Percentiles rank a stretch among this genome's conserved stretches.
phyloP scores from a whole-genome alignment of 345 rosid genomes.

The Trapa bicornis region DNA sequence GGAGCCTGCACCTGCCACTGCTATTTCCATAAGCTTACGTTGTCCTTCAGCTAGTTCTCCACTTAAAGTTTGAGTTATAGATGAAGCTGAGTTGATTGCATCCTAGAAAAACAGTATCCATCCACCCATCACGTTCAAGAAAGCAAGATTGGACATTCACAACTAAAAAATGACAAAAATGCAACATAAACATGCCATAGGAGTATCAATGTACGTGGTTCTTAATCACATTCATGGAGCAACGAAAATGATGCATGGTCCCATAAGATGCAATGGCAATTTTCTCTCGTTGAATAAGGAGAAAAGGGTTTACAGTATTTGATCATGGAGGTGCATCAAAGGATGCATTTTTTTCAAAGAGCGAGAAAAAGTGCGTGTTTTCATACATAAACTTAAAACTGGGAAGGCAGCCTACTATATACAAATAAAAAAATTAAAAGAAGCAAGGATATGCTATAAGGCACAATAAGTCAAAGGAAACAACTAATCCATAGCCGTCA shows the following conservation, averaged over 20 bases:
- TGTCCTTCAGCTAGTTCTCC: constrained; percentile 62
- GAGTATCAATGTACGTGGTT: neutral
- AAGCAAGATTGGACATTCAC: neutral
- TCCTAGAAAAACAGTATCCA: constrained; percentile 30
- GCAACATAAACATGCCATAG: neutral
- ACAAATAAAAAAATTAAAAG: too few relatives aligned
- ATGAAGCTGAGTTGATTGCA: constrained; percentile 46
- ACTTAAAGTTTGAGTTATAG: constrained; percentile 41
- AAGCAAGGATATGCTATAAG: neutral
- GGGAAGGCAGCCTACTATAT: too few relatives aligned
- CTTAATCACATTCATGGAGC: neutral
- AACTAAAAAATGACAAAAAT: neutral
- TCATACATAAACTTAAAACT: too few relatives aligned
- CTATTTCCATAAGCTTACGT: constrained; percentile 50
- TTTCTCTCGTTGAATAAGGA: neutral
- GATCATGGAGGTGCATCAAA: too few relatives aligned
- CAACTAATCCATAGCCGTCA: neutral
- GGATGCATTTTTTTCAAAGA: too few relatives aligned
- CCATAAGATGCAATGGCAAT: neutral
- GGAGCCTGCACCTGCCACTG: constrained; percentile 43
- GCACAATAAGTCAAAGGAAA: neutral
- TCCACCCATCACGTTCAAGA: neutral
- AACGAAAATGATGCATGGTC: neutral
- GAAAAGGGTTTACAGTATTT: too few relatives aligned
- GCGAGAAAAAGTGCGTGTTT: too few relatives aligned